Evolutionary conservation across 257 asterid genomes (phyloP).

Genomic region (Lycium ferocissimum): DNA sequence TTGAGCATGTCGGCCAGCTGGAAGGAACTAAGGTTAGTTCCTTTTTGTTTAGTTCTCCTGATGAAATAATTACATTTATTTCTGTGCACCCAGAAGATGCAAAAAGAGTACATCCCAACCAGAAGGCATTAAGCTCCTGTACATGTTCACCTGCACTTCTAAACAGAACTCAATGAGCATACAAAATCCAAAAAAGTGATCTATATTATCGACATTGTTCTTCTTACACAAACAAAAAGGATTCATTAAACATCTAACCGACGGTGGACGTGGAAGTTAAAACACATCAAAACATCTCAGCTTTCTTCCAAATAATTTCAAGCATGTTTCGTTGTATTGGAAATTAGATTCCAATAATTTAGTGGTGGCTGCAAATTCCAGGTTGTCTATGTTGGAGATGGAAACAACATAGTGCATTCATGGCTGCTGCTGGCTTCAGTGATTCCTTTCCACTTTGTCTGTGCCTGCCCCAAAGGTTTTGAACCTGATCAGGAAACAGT

Average conservation of each 20-base stretch:
- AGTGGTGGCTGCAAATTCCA: slow-evolving; percentile 39
- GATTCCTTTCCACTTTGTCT: slow-evolving; percentile 87
- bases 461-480: slow-evolving; percentile 86
- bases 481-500: slow-evolving; percentile 81
- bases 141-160: slow-evolving; percentile 1
- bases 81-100: background rate
- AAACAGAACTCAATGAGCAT: background rate
- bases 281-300: slow-evolving; percentile 8
- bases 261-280: slow-evolving; percentile 15
- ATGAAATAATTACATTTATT: background rate
- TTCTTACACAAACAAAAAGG: slow-evolving; percentile 13
- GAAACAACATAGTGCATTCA: slow-evolving; percentile 94
- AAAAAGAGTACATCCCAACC: slow-evolving; percentile 7
- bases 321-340: background rate
- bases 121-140: background rate
- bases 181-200: background rate
- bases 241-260: background rate
- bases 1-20: slow-evolving; percentile 82
- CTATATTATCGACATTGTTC: background rate
- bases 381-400: slow-evolving; percentile 97
- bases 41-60: background rate
- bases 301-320: background rate
- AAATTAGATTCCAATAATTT: background rate
- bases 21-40: slow-evolving; percentile 86
- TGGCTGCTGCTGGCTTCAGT: slow-evolving; percentile 85